A percentile compares a stretch with the other conserved stretches of the same genome.
Evolutionary conservation across 2,329 filamentous ascomycete species (phyloP).

Genomic region (Xylariales sp.): DNA sequence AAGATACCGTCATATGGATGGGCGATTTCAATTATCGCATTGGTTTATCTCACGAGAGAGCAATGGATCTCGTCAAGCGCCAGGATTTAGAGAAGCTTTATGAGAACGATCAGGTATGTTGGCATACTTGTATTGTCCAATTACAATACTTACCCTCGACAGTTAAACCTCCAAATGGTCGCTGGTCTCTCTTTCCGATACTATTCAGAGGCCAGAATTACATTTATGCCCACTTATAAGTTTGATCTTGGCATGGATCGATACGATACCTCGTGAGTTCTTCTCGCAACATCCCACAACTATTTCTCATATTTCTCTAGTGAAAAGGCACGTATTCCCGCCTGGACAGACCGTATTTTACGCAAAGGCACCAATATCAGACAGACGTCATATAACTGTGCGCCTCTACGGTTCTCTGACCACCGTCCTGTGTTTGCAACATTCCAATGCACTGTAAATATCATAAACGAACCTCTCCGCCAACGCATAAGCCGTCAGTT

Average conservation of each 20-base stretch:
- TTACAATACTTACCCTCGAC: slow-evolving; percentile 32
- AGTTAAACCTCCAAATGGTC: slow-evolving; percentile 96
- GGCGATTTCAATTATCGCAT: slow-evolving; percentile 99
- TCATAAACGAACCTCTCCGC: slow-evolving; percentile 80
- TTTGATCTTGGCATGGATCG: slow-evolving; percentile 88
- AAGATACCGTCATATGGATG: slow-evolving; percentile 86
- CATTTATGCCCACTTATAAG: slow-evolving; percentile 94
- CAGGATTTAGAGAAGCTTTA: slow-evolving; percentile 83
- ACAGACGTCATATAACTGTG: slow-evolving; percentile 84
- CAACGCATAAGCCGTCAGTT: slow-evolving; percentile 78
- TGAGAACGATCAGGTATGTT: slow-evolving; percentile 84
- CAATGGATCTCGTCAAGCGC: slow-evolving; percentile 77
- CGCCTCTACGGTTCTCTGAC: slow-evolving; percentile 89
- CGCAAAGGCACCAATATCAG: slow-evolving; percentile 85
- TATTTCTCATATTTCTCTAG: slow-evolving; percentile 58
- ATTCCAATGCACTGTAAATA: slow-evolving; percentile 85
- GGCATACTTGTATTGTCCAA: not conserved
- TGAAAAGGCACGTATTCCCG: slow-evolving; percentile 93
- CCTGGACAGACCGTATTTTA: slow-evolving; percentile 95
- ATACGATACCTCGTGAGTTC: slow-evolving; percentile 87
- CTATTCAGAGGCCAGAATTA: slow-evolving; percentile 90
- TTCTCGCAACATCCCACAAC: not conserved
- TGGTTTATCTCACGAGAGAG: slow-evolving; percentile 81
- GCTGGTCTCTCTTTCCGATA: slow-evolving; percentile 88
- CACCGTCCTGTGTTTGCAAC: slow-evolving; percentile 94